These are phyloP conservation scores for Lactarius sp. DNA, from an alignment of 768 basidiomycete genomes.

Conservation along the genomic window DNA sequence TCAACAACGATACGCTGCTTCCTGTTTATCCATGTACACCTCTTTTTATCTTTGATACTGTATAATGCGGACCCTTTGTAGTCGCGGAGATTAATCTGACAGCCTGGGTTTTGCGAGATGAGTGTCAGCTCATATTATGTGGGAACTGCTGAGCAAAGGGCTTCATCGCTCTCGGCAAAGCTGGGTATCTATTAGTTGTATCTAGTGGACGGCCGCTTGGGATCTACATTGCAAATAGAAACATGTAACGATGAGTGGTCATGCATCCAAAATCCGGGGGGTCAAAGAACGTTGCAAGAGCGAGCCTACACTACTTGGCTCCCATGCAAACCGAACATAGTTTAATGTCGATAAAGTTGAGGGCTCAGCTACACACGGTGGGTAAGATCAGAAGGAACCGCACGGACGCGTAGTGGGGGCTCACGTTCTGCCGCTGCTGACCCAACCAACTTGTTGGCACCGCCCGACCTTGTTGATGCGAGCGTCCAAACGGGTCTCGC, in stretches of 20 bases:
- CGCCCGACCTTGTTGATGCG: constrained; percentile 13
- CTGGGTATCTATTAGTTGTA: background rate
- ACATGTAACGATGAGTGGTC: background rate
- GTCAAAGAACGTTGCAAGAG: background rate
- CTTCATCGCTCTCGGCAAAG: background rate
- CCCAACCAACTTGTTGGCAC: constrained; percentile 24
- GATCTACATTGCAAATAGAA: background rate
- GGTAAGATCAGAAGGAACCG: background rate
- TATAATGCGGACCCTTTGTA: constrained; percentile 4
- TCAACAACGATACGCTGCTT: background rate
- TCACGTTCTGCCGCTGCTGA: constrained; percentile 26
- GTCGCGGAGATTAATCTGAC: background rate
- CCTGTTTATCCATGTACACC: constrained; percentile 9
- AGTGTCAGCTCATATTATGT: too few relatives aligned
- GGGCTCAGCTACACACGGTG: constrained; percentile 17
- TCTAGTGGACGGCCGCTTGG: background rate
- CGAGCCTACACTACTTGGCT: background rate
- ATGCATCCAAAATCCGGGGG: background rate
- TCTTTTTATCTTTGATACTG: background rate
- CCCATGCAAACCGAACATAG: background rate
- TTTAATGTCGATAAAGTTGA: constrained; percentile 13
- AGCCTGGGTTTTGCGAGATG: background rate
- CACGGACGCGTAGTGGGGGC: background rate
- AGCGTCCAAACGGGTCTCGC: constrained; percentile 21
- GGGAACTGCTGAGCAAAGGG: background rate